A percentile compares a stretch with the other conserved stretches of the same genome.
phyloP scores from a whole-genome alignment of 176 grass and related monocot genomes.

The Lolium multiflorum region DNA sequence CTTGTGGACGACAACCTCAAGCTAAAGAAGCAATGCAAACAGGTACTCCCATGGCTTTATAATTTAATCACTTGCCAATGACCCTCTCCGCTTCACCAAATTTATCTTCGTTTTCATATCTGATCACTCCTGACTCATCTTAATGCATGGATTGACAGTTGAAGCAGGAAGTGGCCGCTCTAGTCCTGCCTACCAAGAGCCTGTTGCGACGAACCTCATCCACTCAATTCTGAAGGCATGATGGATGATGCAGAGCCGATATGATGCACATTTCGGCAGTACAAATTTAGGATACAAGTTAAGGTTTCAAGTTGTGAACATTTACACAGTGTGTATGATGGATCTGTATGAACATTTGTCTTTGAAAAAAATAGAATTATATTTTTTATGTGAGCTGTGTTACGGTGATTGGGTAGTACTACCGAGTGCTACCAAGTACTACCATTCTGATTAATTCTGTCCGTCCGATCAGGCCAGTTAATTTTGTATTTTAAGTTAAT shows the following conservation, averaged over 20 bases:
- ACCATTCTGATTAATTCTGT: too few species aligned
- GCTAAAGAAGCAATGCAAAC: constrained; percentile 65
- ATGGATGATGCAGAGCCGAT: background rate
- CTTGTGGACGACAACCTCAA: constrained; percentile 63
- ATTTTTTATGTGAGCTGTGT: too few species aligned
- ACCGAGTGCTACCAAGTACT: too few species aligned
- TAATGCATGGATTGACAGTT: constrained; percentile 27
- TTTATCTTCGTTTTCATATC: background rate
- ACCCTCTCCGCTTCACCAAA: background rate
- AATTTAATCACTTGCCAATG: background rate
- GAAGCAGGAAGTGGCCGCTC: constrained; percentile 52
- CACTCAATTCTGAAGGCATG: constrained; percentile 45
- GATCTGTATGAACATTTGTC: background rate
- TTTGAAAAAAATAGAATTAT: background rate
- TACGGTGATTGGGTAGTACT: too few species aligned
- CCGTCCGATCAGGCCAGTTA: too few species aligned
- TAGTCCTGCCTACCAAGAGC: constrained; percentile 50
- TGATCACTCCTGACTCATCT: background rate
- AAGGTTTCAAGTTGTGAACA: background rate
- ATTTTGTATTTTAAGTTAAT: too few species aligned
- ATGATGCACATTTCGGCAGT: background rate
- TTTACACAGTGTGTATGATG: background rate
- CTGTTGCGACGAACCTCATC: constrained; percentile 54
- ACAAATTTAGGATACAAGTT: constrained; percentile 16
- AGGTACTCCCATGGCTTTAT: constrained; percentile 35